Percentiles rank a stretch among this genome's conserved stretches.
Evolutionary conservation across 495 filamentous ascomycete species (phyloP).

Genomic region (Cercophora scortea): DNA sequence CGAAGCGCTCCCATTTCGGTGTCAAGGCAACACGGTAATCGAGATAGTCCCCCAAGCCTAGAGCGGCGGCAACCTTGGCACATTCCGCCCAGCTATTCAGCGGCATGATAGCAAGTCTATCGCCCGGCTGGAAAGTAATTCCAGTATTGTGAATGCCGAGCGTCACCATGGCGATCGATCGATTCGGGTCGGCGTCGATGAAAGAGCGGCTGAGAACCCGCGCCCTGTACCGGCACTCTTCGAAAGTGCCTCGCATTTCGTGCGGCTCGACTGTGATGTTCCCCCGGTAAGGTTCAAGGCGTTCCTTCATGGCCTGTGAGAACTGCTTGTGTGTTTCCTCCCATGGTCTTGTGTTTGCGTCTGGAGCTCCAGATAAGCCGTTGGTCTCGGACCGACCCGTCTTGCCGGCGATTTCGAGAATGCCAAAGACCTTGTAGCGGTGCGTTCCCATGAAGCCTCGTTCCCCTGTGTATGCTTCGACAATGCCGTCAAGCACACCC

Average conservation of each 20-base stretch:
- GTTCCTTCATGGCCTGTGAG: slow-evolving; percentile 46
- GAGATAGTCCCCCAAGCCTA: slow-evolving; percentile 33
- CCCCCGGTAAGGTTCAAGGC: slow-evolving; percentile 38
- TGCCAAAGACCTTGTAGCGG: slow-evolving; percentile 46
- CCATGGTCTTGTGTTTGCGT: slow-evolving; percentile 34
- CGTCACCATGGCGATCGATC: slow-evolving; percentile 38
- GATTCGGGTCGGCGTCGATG: slow-evolving; percentile 34
- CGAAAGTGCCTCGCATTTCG: slow-evolving; percentile 44
- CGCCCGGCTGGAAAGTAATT: slow-evolving; percentile 42
- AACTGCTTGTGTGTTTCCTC: slow-evolving; percentile 43
- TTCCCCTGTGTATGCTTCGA: slow-evolving; percentile 42
- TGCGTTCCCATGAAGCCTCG: slow-evolving; percentile 47
- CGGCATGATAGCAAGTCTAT: slow-evolving; percentile 43
- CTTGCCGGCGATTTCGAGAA: slow-evolving; percentile 44
- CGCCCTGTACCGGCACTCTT: slow-evolving; percentile 41
- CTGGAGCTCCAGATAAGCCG: slow-evolving; percentile 34
- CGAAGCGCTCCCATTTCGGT: slow-evolving; percentile 35
- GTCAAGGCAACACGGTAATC: slow-evolving; percentile 24
- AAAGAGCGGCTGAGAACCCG: slow-evolving; percentile 31
- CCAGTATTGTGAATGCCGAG: slow-evolving; percentile 39
- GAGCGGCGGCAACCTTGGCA: slow-evolving; percentile 37
- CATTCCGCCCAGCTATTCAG: slow-evolving; percentile 41
- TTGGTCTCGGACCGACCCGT: slow-evolving; percentile 44
- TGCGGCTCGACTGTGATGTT: slow-evolving; percentile 36
- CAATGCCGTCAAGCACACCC: slow-evolving; percentile 40